Percentiles rank a stretch among this genome's conserved stretches.
Evolutionary conservation across 768 basidiomycete genomes (phyloP).

Genomic region (Thelephora aurantiotincta): DNA sequence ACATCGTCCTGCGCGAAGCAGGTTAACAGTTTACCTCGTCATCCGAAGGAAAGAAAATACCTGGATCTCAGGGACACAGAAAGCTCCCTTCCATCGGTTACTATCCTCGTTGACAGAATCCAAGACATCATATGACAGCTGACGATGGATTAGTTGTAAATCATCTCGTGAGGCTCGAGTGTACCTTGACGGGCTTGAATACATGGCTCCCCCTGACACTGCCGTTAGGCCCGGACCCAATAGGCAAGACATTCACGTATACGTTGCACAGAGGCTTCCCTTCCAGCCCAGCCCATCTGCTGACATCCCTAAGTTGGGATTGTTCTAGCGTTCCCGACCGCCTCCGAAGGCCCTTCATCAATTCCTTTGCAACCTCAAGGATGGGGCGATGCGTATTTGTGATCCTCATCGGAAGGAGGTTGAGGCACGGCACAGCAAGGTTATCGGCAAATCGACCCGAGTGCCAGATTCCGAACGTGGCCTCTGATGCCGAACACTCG

Average conservation of each 20-base stretch:
- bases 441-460: slow-evolving; percentile 27
- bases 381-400: slow-evolving; percentile 7
- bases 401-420: slow-evolving; percentile 26
- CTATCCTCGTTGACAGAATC: slow-evolving; percentile 1
- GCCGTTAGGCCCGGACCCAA: slow-evolving; percentile 14
- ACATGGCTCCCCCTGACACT: slow-evolving; percentile 4
- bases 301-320: slow-evolving; percentile 21
- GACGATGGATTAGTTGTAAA: background rate
- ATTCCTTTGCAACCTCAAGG: slow-evolving; percentile 17
- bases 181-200: slow-evolving; percentile 22
- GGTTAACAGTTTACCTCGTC: background rate
- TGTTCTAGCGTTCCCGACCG: slow-evolving; percentile 28
- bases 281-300: slow-evolving; percentile 21
- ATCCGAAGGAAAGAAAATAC: slow-evolving; percentile 5
- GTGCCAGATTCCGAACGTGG: slow-evolving; percentile 34
- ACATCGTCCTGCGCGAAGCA: slow-evolving; percentile 17
- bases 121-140: slow-evolving; percentile 25
- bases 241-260: slow-evolving; percentile 28
- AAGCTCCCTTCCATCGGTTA: slow-evolving; percentile 10
- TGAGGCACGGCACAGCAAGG: slow-evolving; percentile 31
- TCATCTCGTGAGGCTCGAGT: slow-evolving; percentile 1
- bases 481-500: slow-evolving; percentile 13
- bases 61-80: slow-evolving; percentile 12
- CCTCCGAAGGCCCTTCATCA: slow-evolving; percentile 22
- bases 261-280: slow-evolving; percentile 26